Percentiles rank a stretch among this genome's conserved stretches.
Conservation (phyloP, 2,329 filamentous ascomycete genomes). For the Colletotrichum sp. region DNA sequence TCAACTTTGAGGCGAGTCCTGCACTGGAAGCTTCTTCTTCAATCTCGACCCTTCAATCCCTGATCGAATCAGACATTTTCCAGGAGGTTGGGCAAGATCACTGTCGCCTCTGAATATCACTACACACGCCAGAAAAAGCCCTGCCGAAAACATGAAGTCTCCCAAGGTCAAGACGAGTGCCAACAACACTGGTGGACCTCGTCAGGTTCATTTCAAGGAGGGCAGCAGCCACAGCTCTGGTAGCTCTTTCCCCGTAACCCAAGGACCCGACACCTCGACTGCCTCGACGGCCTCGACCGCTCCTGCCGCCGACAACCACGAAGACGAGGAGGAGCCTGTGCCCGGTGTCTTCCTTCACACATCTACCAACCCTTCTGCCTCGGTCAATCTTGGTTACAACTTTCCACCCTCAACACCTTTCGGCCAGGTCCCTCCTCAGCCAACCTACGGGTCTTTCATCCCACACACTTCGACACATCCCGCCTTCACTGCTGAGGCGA, state of each 20-base stretch:
- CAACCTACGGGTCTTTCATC: constrained; percentile 15
- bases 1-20: not conserved
- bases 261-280: not conserved
- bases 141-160: constrained; percentile 9
- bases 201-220: constrained; percentile 9
- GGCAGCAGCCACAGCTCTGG: not conserved
- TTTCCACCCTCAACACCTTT: not conserved
- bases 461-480: constrained; percentile 18
- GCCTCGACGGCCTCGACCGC: not conserved
- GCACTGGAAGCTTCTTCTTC: not conserved
- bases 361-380: constrained; percentile 15
- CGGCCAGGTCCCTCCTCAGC: constrained; percentile 8
- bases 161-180: constrained; percentile 7
- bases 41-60: not conserved
- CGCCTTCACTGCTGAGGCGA: not conserved
- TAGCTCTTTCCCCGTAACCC: not conserved
- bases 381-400: constrained; percentile 1
- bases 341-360: constrained; percentile 7
- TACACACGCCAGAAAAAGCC: not conserved
- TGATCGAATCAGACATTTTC: not conserved
- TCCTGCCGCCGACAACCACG: not conserved
- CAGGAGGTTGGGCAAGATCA: not conserved
- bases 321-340: not conserved
- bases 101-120: not conserved
- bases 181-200: constrained; percentile 9